A percentile compares a stretch with the other conserved stretches of the same genome.
Evolutionary conservation across 805 yeast genomes (phyloP).

Genomic region (Lipomyces kockii): DNA sequence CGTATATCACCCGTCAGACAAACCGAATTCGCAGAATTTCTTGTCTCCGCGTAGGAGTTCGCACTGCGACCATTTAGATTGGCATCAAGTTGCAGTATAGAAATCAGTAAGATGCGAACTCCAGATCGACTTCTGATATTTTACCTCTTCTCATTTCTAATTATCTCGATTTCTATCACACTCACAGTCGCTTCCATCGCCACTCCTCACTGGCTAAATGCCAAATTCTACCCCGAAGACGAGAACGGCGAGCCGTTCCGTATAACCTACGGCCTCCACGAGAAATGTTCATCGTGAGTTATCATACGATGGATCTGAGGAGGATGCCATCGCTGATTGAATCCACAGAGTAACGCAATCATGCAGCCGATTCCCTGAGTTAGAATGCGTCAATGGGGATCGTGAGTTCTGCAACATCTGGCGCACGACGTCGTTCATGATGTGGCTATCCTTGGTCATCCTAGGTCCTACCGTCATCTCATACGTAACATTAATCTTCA

Average conservation of each 20-base stretch:
- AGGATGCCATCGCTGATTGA: neutral
- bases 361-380: constrained; percentile 27
- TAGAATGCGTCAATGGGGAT: constrained; percentile 25
- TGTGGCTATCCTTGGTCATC: constrained; percentile 31
- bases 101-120: constrained; percentile 15
- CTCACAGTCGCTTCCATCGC: constrained; percentile 27
- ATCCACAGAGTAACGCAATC: constrained; percentile 16
- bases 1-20: neutral
- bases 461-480: constrained; percentile 25
- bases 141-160: constrained; percentile 22
- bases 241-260: constrained; percentile 13
- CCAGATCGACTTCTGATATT: constrained; percentile 24
- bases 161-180: constrained; percentile 14
- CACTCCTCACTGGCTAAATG: constrained; percentile 30
- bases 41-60: neutral
- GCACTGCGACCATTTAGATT: neutral
- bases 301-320: neutral
- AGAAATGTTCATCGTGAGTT: constrained; percentile 32
- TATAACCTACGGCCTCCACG: constrained; percentile 29
- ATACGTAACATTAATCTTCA: constrained; percentile 20
- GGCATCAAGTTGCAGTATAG: neutral
- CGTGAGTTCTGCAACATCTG: constrained; percentile 32
- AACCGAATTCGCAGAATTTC: neutral
- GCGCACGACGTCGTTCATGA: constrained; percentile 32
- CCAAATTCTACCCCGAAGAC: constrained; percentile 23